Base-by-base conservation (phyloP, 2,329 filamentous ascomycete genomes). In the Daldinia sp. region DNA sequence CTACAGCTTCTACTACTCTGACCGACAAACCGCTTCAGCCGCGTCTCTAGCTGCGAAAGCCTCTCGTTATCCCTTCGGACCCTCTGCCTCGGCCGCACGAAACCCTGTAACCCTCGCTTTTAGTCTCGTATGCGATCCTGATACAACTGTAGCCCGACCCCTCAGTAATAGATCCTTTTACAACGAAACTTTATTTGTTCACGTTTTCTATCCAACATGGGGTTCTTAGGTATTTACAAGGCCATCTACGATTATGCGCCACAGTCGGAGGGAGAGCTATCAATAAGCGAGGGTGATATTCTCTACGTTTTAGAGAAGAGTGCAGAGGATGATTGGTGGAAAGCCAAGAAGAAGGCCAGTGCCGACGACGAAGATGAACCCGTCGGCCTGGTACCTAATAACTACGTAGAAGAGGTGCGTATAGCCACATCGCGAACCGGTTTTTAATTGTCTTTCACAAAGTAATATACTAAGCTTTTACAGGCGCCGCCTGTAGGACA, bases 231-330 rank as follows among this genome's bases (percentile, higher is more conserved):
- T 75, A 90, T 98, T 73, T 97, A 93, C 84, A 92, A 89, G 79
- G 95, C 94, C 77, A 78, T 97, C 77, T 98, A 97, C 85, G 94
- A 97, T 83, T 98, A 98, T 84, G 86, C 87, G 78, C 93, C 95
- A 70, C 93, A 97, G 81, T 90, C 89, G 74, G 91, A 93, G 76
- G 92, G 92, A 72, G 95, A 98, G 87, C 87, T 98, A 68, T 87
- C 90, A 71, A 92, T 98, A 75, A 84, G 83, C 63, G 94, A 98
- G 77, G 94, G 94, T 66, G 95, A 98, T 81, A 79, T 98, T 70
- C 88, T 98, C 67, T 98, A 94, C 81, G 86, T 98, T 65, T 82
- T 97, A 64, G 93, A 97, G 76, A 97, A 97, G 83, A 92, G 89
- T 71, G 79, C 82, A 57, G 90, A 92, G 37, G 87, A 89, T 90